These are phyloP conservation scores for Arctium minus DNA, from an alignment of 129 eudicot species.

Conservation along the genomic window DNA sequence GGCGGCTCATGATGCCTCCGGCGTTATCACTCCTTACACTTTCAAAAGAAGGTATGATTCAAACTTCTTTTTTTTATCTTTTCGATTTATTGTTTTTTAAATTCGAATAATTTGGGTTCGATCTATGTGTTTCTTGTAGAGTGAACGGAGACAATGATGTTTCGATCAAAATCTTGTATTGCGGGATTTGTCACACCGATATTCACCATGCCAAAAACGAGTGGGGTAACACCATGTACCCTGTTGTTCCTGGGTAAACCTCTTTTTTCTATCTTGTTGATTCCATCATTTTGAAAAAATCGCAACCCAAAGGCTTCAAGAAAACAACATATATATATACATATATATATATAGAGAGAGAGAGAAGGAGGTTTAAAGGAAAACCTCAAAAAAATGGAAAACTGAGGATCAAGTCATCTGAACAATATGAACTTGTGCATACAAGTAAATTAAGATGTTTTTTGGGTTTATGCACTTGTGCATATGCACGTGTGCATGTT, in stretches of 20 bases:
- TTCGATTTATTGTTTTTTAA: background rate
- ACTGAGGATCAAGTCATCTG: too few relatives aligned
- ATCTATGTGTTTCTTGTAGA: slow-evolving; percentile 21
- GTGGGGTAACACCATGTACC: slow-evolving; percentile 90
- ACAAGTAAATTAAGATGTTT: too few relatives aligned
- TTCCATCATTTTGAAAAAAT: background rate
- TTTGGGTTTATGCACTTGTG: too few relatives aligned
- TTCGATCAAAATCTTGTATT: slow-evolving; percentile 69
- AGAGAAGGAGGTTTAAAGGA: too few relatives aligned
- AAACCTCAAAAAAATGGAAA: background rate
- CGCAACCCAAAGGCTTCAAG: background rate
- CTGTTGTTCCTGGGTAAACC: slow-evolving; percentile 86
- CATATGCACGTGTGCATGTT: too few relatives aligned
- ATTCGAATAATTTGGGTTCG: background rate
- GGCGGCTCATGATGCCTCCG: slow-evolving; percentile 89
- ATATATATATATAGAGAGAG: too few relatives aligned
- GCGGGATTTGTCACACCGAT: slow-evolving; percentile 92
- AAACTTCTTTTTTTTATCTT: background rate
- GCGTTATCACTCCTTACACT: slow-evolving; percentile 61
- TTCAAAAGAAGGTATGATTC: slow-evolving; percentile 74
- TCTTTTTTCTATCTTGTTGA: background rate
- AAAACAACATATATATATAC: background rate
- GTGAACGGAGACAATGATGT: slow-evolving; percentile 80
- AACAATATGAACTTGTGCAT: too few relatives aligned
- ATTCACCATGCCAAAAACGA: slow-evolving; percentile 60